A percentile compares a stretch with the other conserved stretches of the same genome.
Evolutionary conservation across 495 filamentous ascomycete genomes (phyloP).

Genomic region (Tuber borchii): DNA sequence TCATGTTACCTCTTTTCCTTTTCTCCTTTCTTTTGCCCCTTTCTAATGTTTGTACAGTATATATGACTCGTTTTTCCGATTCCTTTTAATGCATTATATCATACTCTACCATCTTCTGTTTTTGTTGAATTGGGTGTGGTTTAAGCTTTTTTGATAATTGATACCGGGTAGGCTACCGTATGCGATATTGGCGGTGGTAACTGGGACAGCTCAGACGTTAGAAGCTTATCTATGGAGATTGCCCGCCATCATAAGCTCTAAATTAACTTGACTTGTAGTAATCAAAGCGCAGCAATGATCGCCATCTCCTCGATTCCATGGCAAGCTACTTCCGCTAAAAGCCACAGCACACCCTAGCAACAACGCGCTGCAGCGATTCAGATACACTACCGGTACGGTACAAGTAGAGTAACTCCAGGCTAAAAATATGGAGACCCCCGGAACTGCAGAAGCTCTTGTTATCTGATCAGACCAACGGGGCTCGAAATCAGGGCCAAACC

Average conservation of each 20-base stretch:
- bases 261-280: not conserved
- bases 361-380: not conserved
- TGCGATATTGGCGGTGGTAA: not conserved
- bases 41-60: not conserved
- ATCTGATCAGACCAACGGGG: not conserved
- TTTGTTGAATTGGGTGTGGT: not conserved
- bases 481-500: not conserved
- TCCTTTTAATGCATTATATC: not conserved
- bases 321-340: not conserved
- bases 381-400: no score
- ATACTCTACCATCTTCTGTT: not conserved
- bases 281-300: not conserved
- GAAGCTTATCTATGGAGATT: not conserved
- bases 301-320: not conserved
- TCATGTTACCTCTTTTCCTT: not conserved
- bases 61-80: not conserved
- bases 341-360: not conserved
- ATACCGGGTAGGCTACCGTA: not conserved
- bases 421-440: not conserved
- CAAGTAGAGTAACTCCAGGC: not conserved
- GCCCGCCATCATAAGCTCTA: not conserved
- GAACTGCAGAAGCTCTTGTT: not conserved
- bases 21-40: not conserved
- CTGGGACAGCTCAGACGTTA: not conserved
- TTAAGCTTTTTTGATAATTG: not conserved